phyloP scores from a whole-genome alignment of 2,329 filamentous ascomycete genomes.

The Xylariaceae sp. region DNA sequence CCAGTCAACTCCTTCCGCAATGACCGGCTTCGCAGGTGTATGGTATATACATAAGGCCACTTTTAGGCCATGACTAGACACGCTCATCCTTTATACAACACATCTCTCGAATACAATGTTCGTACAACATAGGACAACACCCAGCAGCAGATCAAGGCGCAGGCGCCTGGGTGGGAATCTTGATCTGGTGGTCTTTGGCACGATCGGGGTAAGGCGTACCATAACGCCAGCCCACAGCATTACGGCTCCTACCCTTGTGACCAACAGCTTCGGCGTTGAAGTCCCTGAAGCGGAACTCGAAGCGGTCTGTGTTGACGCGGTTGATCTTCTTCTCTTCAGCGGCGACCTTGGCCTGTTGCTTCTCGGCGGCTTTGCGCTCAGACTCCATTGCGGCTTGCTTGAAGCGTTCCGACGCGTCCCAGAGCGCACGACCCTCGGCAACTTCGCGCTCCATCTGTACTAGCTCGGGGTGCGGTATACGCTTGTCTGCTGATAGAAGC shows the following conservation, averaged over 20 bases:
- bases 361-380: constrained; percentile 41
- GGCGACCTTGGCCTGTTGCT: constrained; percentile 34
- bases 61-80: constrained; percentile 8
- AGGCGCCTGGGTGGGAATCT: constrained; percentile 64
- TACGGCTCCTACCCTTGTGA: constrained; percentile 48
- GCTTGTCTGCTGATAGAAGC: constrained; percentile 58
- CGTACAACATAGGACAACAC: constrained; percentile 17
- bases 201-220: constrained; percentile 62
- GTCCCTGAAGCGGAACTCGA: constrained; percentile 62
- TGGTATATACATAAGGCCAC: neutral
- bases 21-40: neutral
- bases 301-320: constrained; percentile 50
- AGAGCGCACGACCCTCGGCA: constrained; percentile 34
- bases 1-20: neutral
- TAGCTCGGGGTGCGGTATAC: constrained; percentile 62
- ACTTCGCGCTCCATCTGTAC: constrained; percentile 53
- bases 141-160: constrained; percentile 28
- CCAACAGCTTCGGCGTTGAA: constrained; percentile 58
- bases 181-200: constrained; percentile 58
- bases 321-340: constrained; percentile 39
- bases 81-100: constrained; percentile 3
- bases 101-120: constrained; percentile 21
- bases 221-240: constrained; percentile 61
- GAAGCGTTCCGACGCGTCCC: constrained; percentile 42
- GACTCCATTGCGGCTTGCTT: constrained; percentile 37